Conservation (phyloP, 768 basidiomycete species). For the Mycena olivaceomarginata region DNA sequence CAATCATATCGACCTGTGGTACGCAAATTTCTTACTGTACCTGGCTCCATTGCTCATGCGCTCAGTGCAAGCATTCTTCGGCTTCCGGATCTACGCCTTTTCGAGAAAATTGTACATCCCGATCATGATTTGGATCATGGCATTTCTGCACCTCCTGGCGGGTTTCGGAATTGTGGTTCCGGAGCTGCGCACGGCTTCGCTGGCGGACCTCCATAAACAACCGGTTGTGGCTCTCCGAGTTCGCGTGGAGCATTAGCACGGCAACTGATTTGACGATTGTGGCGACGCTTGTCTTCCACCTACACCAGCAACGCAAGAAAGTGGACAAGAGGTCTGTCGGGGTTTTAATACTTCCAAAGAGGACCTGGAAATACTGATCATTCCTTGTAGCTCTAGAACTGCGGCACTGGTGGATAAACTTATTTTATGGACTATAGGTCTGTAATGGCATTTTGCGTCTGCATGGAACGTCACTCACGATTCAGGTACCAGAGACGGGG, state of each 20-base stretch:
- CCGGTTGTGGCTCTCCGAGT: background rate
- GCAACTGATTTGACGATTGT: background rate
- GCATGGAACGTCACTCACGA: background rate
- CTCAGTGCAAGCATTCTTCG: background rate
- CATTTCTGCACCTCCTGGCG: background rate
- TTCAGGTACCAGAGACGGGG: background rate
- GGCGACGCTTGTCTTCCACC: background rate
- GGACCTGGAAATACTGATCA: background rate
- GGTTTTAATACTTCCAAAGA: background rate
- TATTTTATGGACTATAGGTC: background rate
- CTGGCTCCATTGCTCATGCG: too few species aligned
- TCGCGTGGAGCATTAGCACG: background rate
- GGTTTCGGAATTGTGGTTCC: background rate
- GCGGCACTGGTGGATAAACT: conserved; percentile 8
- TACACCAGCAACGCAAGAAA: background rate
- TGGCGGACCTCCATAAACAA: background rate
- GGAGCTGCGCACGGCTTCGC: background rate
- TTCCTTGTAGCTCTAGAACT: background rate
- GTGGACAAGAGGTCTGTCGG: background rate
- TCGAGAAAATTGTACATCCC: background rate
- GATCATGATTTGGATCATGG: background rate
- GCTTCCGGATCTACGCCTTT: background rate
- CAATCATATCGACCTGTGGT: too few species aligned
- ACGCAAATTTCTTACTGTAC: too few species aligned
- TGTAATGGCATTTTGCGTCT: background rate